phyloP scores from a whole-genome alignment of 2,329 filamentous ascomycete species.

The Podosphaera xanthii region DNA sequence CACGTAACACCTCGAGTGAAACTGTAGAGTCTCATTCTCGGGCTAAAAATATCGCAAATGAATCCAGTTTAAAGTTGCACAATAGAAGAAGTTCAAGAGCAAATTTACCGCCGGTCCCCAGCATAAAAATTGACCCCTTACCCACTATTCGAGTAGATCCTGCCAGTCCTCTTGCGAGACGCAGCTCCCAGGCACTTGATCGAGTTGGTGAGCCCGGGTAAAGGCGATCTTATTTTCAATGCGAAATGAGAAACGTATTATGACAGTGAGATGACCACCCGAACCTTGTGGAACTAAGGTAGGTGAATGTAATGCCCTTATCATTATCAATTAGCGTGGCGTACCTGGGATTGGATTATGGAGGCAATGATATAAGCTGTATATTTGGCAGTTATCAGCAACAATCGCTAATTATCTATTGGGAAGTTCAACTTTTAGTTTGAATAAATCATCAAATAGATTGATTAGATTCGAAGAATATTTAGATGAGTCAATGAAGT shows the following conservation, averaged over 20 bases:
- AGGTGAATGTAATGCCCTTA: not conserved
- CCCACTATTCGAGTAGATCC: constrained; percentile 34
- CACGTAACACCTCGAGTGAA: not conserved
- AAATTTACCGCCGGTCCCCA: constrained; percentile 27
- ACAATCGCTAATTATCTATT: not conserved
- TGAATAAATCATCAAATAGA: not conserved
- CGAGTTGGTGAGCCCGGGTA: not conserved
- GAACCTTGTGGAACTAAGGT: not conserved
- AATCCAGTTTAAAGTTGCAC: not conserved
- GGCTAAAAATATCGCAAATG: constrained; percentile 4
- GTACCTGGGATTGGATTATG: not conserved
- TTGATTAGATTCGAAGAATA: not conserved
- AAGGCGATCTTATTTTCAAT: not conserved
- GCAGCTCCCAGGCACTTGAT: not conserved
- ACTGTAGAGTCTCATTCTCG: not conserved
- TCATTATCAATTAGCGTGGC: not conserved
- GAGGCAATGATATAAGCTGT: not conserved
- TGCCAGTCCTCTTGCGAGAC: constrained; percentile 8
- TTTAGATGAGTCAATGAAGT: too few relatives aligned
- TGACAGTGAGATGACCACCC: not conserved
- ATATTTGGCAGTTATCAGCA: not conserved
- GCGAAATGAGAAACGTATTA: not conserved
- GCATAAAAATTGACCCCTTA: constrained; percentile 24
- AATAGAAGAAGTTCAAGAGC: constrained; percentile 17
- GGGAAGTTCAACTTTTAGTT: not conserved